Conservation (phyloP, 345 rosid species). For the Punica granatum region DNA sequence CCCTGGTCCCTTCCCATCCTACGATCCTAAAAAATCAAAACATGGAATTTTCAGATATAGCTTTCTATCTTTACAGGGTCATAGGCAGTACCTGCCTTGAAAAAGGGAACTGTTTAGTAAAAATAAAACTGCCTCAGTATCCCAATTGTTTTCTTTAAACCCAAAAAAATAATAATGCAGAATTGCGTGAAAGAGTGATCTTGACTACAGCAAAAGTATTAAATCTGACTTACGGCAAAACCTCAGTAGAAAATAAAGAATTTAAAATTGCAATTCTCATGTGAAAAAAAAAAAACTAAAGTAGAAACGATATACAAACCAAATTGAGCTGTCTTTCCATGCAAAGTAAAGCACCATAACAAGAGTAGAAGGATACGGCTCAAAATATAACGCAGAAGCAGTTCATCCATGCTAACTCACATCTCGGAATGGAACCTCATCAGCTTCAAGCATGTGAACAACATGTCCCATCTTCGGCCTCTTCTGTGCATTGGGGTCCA, state of each 20-base stretch:
- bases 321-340: neutral
- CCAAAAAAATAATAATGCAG: too few relatives aligned
- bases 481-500: conserved; percentile 92
- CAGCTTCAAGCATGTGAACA: conserved; percentile 96
- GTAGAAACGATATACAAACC: neutral
- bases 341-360: neutral
- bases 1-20: conserved; percentile 46
- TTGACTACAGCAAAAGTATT: too few relatives aligned
- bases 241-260: neutral
- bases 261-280: neutral
- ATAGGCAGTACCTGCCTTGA: neutral
- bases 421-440: conserved; percentile 71
- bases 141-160: too few relatives aligned
- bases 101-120: neutral
- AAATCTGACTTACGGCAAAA: neutral
- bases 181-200: too few relatives aligned
- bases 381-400: neutral
- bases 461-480: conserved; percentile 97
- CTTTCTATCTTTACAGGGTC: neutral
- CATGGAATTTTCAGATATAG: neutral
- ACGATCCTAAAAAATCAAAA: conserved; percentile 40
- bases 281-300: neutral
- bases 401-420: conserved; percentile 26
- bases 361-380: neutral
- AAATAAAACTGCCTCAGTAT: too few relatives aligned